These are phyloP conservation scores for Heterobasidion occidentale DNA, from an alignment of 1,284 basidiomycete species.

Conservation along the genomic window DNA sequence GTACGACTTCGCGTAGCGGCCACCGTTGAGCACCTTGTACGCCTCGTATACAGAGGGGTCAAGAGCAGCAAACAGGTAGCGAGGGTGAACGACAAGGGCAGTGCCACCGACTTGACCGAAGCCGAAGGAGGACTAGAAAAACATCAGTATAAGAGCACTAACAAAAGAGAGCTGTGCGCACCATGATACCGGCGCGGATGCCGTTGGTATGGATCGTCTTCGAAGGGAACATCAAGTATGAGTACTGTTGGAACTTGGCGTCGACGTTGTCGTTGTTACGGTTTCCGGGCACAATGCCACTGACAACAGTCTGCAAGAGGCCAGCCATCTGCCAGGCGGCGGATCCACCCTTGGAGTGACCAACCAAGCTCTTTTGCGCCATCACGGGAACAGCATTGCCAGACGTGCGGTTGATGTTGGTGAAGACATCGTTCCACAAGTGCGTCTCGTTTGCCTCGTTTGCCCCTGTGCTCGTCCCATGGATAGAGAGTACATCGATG, in stretches of 20 bases:
- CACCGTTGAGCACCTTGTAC: conserved; percentile 68
- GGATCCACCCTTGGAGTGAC: conserved; percentile 95
- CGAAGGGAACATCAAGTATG: conserved; percentile 94
- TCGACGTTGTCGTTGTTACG: conserved; percentile 96
- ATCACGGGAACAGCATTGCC: conserved; percentile 96
- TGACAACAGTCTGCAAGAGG: conserved; percentile 79
- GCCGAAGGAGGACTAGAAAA: conserved; percentile 83
- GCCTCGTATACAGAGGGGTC: conserved; percentile 66
- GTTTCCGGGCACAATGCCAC: conserved; percentile 94
- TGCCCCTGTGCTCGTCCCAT: conserved; percentile 93
- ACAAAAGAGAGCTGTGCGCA: conserved; percentile 23
- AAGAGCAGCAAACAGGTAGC: conserved; percentile 83
- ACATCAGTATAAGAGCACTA: conserved; percentile 11
- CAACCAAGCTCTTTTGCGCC: conserved; percentile 94
- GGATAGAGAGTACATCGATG: conserved; percentile 83
- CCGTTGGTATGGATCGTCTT: conserved; percentile 92
- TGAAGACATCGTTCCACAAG: conserved; percentile 95
- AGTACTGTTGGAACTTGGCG: conserved; percentile 84
- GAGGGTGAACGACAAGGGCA: conserved; percentile 83
- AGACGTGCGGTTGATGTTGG: conserved; percentile 77
- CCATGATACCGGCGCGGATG: conserved; percentile 86
- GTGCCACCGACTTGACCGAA: conserved; percentile 99
- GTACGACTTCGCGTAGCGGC: conserved; percentile 74
- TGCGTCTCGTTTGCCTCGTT: conserved; percentile 99
- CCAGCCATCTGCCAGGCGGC: conserved; percentile 98